Evolutionary conservation across 495 filamentous ascomycete species (phyloP), one percentile per base, ranked within the genome.

Genomic region (Tetracladium marchalianum): DNA sequence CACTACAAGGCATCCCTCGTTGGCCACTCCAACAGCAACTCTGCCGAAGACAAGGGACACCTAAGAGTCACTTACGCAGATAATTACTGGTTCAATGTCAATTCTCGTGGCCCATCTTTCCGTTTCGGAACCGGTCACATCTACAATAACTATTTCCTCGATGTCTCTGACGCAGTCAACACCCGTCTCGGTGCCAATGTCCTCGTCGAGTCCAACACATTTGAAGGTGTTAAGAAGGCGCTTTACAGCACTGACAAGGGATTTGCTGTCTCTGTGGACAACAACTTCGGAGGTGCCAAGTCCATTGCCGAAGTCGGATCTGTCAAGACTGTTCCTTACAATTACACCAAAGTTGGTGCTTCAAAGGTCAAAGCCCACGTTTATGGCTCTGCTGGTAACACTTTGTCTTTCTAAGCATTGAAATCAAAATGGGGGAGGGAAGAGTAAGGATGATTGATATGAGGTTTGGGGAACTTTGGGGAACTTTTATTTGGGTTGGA

Each of bases 161-260:
- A 65, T 41, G 66, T 77, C 38, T 57, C 49, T 51, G 73, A 75
- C 41, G 78, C 72, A 15, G 75, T 84, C 66, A 83, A 85, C 66
- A 76, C 77, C n/a, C 76, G 81, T 36, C 60, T 76, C 42, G 77
- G 77, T 22, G 81, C 81, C 11, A 78, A 84, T 62, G 54, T 81
- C 4, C 64, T 82, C 12, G 73, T 82, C 39, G 69, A 84, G 67
- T 73, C 69, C 44, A 81, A 72, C 57, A 64, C 62, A 16, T 84
- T 81, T 54, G 62, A 59, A n/a, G 57, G 52, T 27, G 53, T 49
- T 27, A 60, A 61, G 37, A 66, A 74, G 57, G 55, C 68, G 2
- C 58, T 76, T n/a, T 75, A 75, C 62, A 64, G 64, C 9, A 70
- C 64, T 13, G 66, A 75, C 32, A 57, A 43, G 8, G 74, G 72